Base-by-base conservation (phyloP, 2,329 filamentous ascomycete species). In the Endoconidiophora polonica region DNA sequence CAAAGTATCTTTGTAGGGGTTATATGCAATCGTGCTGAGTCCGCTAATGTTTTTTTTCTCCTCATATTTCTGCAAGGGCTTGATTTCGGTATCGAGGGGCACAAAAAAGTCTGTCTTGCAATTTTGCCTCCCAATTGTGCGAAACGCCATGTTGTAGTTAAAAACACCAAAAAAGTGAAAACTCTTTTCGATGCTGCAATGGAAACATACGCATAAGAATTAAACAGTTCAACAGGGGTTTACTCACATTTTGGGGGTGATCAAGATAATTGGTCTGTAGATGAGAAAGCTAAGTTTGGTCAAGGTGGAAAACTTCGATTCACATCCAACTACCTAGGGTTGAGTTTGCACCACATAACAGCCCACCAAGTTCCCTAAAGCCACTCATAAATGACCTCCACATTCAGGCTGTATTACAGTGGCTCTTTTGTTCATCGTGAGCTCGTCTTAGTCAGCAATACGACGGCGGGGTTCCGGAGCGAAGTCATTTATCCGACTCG, bases 241-340 rank as follows among this genome's bases (percentile, higher is more conserved):
- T n/a, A 46, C 44, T 46, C 38, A 46, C 44, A 46, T 18, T 46
- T 18, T 46, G 2, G 36, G 29, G 18, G n/a, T 33, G 24, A 48
- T 41, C 38, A 24, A 29, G 46, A 36, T 46, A 44, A 24, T 44
- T 37, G 22, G 41, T 20, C 33, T 44, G 41, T 26, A 37, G 48
- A 49, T 53, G 44, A 47, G 16, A 36, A 33, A 48, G 48, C 52
- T 53, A 53, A 48, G 52, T 53, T 53, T 52, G 45, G 44, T 43
- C 48, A 36, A 26, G 44, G 44, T 49, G 29, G 51, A 53, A 53
- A 53, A 53, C 47, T 53, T 53, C 52, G 40, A 46, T 48, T 49
- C 37, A 38, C 39, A 44, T 46, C 42, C 41, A 46, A 26, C 36
- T 41, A 52, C 42, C 46, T 47, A 53, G 52, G 47, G 52, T 53